phyloP scores from a whole-genome alignment of 2,329 filamentous ascomycete species.

The Intubia oerlemansii region DNA sequence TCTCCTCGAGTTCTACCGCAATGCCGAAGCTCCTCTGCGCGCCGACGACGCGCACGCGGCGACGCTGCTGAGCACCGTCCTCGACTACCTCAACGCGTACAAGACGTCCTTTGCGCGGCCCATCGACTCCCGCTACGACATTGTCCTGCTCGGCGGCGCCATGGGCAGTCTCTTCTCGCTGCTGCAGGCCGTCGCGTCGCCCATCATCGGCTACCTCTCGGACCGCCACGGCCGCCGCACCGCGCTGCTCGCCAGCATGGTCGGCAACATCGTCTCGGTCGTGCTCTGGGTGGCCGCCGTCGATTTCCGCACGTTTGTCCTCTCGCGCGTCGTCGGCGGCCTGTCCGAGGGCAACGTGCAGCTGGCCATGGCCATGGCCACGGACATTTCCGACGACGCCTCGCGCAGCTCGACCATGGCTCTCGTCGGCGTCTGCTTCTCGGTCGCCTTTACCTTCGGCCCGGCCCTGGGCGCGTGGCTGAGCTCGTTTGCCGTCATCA shows the following conservation, averaged over 20 bases:
- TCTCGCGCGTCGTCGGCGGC: slow-evolving; percentile 80
- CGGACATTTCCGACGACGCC: slow-evolving; percentile 76
- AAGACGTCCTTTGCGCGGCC: slow-evolving; percentile 81
- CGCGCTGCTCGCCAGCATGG: slow-evolving; percentile 79
- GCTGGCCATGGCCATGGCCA: slow-evolving; percentile 85
- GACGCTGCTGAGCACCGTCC: slow-evolving; percentile 58
- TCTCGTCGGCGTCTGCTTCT: slow-evolving; percentile 88
- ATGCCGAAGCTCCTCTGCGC: slow-evolving; percentile 43
- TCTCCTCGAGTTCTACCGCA: slow-evolving; percentile 88
- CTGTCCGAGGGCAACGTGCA: slow-evolving; percentile 95
- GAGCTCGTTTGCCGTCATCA: slow-evolving; percentile 53
- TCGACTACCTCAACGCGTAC: slow-evolving; percentile 76
- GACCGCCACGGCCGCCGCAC: slow-evolving; percentile 74
- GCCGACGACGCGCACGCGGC: slow-evolving; percentile 18
- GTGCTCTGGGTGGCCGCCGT: slow-evolving; percentile 84
- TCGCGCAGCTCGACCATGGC: slow-evolving; percentile 86
- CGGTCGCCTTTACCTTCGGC: slow-evolving; percentile 89
- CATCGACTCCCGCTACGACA: slow-evolving; percentile 92
- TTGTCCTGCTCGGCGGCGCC: slow-evolving; percentile 82
- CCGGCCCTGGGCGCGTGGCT: slow-evolving; percentile 80
- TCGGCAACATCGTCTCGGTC: slow-evolving; percentile 80
- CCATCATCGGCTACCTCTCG: slow-evolving; percentile 72
- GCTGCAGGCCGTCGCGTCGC: slow-evolving; percentile 79
- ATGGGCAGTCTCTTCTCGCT: slow-evolving; percentile 83
- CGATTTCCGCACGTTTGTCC: slow-evolving; percentile 88